Conservation (phyloP, 441 rosid species). For the Erysimum cheiri region DNA sequence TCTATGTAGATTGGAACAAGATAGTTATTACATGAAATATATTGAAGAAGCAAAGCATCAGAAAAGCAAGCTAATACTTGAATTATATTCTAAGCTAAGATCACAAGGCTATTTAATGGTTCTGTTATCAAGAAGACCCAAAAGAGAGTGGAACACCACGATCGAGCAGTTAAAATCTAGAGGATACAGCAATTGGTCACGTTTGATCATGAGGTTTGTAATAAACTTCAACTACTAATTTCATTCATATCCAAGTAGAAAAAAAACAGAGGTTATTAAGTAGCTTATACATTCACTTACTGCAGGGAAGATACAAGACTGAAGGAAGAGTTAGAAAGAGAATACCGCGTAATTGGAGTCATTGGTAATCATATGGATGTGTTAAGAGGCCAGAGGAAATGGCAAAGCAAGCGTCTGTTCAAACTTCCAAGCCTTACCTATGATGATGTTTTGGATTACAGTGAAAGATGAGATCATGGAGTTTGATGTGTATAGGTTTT, state of each 20-base stretch:
- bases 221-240: not conserved
- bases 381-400: slow-evolving; percentile 49
- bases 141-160: slow-evolving; percentile 48
- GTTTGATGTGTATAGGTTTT: slow-evolving; percentile 25
- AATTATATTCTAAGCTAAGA: slow-evolving; percentile 58
- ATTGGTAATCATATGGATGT: slow-evolving; percentile 77
- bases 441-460: slow-evolving; percentile 40
- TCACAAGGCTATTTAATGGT: slow-evolving; percentile 66
- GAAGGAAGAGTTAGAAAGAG: slow-evolving; percentile 46
- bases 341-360: slow-evolving; percentile 53
- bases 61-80: slow-evolving; percentile 48
- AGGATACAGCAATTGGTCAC: slow-evolving; percentile 67
- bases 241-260: slow-evolving; percentile 7
- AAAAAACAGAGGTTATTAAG: not conserved
- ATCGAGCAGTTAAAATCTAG: slow-evolving; percentile 50
- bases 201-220: slow-evolving; percentile 76
- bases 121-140: slow-evolving; percentile 62
- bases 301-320: slow-evolving; percentile 58
- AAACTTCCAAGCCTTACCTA: slow-evolving; percentile 70
- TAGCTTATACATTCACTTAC: not conserved
- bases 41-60: slow-evolving; percentile 53
- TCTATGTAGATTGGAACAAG: slow-evolving; percentile 47
- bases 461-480: slow-evolving; percentile 31
- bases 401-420: slow-evolving; percentile 53
- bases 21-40: slow-evolving; percentile 31